phyloP scores from a whole-genome alignment of 495 filamentous ascomycete species.

The Aspergillus panamensis region DNA sequence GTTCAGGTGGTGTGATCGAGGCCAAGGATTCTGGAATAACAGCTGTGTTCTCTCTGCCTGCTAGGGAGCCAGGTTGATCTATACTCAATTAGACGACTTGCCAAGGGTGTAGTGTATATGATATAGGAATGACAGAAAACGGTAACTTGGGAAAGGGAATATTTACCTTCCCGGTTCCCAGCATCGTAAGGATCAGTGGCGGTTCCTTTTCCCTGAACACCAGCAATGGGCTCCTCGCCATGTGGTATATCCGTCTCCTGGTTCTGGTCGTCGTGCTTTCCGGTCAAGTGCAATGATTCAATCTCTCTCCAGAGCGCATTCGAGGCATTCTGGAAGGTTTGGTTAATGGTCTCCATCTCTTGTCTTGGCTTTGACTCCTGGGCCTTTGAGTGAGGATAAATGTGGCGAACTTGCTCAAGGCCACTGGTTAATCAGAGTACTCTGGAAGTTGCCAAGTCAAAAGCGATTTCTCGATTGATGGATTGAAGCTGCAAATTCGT shows the following conservation, averaged over 20 bases:
- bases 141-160: no score
- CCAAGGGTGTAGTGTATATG: neutral
- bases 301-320: conserved; percentile 35
- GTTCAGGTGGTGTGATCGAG: conserved; percentile 11
- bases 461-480: no score
- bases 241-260: conserved; percentile 29
- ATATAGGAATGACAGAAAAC: no score
- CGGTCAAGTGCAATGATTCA: conserved; percentile 6
- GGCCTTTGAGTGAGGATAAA: no score
- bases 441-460: no score
- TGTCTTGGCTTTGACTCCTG: neutral
- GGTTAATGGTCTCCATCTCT: conserved; percentile 40
- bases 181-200: conserved; percentile 43
- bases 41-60: conserved; percentile 25
- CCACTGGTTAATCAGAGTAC: no score
- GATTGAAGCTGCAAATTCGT: neutral
- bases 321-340: conserved; percentile 34
- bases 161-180: conserved; percentile 39
- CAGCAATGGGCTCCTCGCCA: conserved; percentile 43
- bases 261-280: conserved; percentile 18
- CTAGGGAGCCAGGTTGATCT: conserved; percentile 38
- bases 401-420: no score
- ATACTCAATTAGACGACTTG: neutral
- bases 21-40: conserved; percentile 15
- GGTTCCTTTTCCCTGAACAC: conserved; percentile 37